Percentiles rank a stretch among this genome's conserved stretches.
Evolutionary conservation across 352 stramenopile species (phyloP).

Genomic region (Phytophthora rubi): DNA sequence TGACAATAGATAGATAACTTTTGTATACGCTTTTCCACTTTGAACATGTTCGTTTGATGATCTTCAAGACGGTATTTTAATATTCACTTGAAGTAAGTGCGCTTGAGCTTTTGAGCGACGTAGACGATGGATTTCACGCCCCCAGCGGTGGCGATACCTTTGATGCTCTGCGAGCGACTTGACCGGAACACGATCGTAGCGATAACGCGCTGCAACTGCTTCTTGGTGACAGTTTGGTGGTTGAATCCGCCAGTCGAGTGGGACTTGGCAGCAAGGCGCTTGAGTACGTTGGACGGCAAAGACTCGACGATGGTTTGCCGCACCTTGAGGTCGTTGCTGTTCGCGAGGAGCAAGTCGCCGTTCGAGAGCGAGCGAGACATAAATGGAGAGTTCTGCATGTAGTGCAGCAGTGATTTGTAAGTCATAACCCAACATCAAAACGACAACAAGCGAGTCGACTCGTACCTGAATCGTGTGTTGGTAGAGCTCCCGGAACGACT

Average conservation of each 20-base stretch:
- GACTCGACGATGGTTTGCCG: conserved; percentile 55
- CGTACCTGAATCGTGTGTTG: conserved; percentile 71
- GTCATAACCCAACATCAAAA: not conserved
- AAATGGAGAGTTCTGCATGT: conserved; percentile 63
- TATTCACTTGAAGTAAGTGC: conserved; percentile 75
- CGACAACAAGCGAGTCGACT: not conserved
- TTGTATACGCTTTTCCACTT: conserved; percentile 30
- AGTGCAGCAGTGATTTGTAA: conserved; percentile 3
- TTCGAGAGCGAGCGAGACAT: conserved; percentile 58
- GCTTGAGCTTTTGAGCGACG: conserved; percentile 85
- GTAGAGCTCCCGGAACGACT: conserved; percentile 80
- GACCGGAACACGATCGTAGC: conserved; percentile 81
- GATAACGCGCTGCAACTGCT: conserved; percentile 68
- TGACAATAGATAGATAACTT: conserved; percentile 35
- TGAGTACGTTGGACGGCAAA: conserved; percentile 59
- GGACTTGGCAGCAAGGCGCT: conserved; percentile 43
- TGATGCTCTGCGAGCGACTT: conserved; percentile 90
- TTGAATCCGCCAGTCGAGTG: conserved; percentile 32
- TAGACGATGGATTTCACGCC: conserved; percentile 84
- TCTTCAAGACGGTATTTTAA: not conserved
- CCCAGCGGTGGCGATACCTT: conserved; percentile 87
- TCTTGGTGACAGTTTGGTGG: conserved; percentile 51
- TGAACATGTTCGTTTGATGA: not conserved
- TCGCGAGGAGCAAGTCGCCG: conserved; percentile 53
- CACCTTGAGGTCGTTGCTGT: conserved; percentile 43